These are phyloP conservation scores for Phytophthora citrophthora DNA, from an alignment of 352 stramenopile species.

Conservation along the genomic window DNA sequence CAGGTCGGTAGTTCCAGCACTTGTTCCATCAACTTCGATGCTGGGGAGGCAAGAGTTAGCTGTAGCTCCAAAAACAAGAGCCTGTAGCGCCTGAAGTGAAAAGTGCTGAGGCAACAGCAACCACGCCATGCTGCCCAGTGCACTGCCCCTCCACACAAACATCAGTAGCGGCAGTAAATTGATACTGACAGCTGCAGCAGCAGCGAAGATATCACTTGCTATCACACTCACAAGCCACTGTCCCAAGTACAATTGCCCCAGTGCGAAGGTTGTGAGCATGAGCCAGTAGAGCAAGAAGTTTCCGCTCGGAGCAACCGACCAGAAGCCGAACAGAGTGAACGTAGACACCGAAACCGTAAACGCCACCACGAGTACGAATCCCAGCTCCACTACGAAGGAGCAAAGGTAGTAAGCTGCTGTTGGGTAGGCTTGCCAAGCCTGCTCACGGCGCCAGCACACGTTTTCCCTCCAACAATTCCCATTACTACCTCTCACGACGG, in stretches of 20 bases:
- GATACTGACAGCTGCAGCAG: constrained; percentile 10
- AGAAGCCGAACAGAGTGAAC: constrained; percentile 34
- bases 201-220: constrained; percentile 12
- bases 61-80: constrained; percentile 27
- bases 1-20: constrained; percentile 4
- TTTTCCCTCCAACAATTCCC: constrained; percentile 24
- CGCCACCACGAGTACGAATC: constrained; percentile 17
- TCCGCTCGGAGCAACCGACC: constrained; percentile 18
- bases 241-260: constrained; percentile 28
- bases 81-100: constrained; percentile 29
- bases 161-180: constrained; percentile 36
- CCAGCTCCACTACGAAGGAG: constrained; percentile 20
- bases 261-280: constrained; percentile 21
- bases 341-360: constrained; percentile 18
- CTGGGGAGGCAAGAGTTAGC: constrained; percentile 20
- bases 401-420: constrained; percentile 24
- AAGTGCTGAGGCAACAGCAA: constrained; percentile 28
- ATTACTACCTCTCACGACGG: constrained; percentile 9
- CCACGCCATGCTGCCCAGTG: constrained; percentile 12
- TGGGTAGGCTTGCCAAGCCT: constrained; percentile 31
- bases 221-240: constrained; percentile 35
- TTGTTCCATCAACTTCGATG: not conserved
- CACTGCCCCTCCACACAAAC: constrained; percentile 23
- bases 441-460: constrained; percentile 33
- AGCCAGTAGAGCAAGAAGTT: constrained; percentile 37